Base-by-base conservation (phyloP, 306 rosid genomes). In the Calophaca sinica region DNA sequence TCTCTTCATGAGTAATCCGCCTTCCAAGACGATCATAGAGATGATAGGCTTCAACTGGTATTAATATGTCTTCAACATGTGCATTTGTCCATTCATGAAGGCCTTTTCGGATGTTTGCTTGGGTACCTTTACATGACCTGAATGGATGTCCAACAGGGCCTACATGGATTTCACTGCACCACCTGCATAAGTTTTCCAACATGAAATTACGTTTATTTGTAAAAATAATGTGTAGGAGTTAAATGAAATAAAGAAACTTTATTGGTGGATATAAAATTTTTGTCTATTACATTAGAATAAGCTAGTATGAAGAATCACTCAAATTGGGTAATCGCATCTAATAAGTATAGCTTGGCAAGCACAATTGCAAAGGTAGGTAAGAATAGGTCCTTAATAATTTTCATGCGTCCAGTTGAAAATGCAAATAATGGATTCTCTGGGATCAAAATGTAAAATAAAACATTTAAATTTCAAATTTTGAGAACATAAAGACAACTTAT, bases 101-200 rank as follows among this genome's bases (percentile, higher is more conserved):
- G 20, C 96, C 84, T 72, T 89, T 88, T 62, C 99, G 90, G 64
- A 76, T n/a, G 68, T 70, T 86, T 60, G 91, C 50, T 36, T 83
- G 80, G 46, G 82, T 32, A 38, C 99, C 99, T 84, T 70, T 88
- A 75, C 99, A 94, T 6, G 97, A 92, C 79, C 79, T 87, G 85
- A 94, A 92, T 51, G 99, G 99, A 89, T 91, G 99, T 73, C 99
- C 99, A 71, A 85, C 84, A 58, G 93, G 89, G 53, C 96, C 99
- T 57, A 94, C 96, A 33, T 94, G 96, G 79, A 94, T 87, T 89
- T 94, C 99, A 70, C 82, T 92, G 79, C 97, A 92, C 86, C 84
- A 89, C 74, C 99, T 94, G 89, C 89, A 87, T 42, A 15, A 33
- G 68, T 15, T 77, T 68, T 33, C 68, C 9, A 69, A 65, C 44